Base-by-base conservation (phyloP, 179 eudicot genomes). In the Drosera spatulata region DNA sequence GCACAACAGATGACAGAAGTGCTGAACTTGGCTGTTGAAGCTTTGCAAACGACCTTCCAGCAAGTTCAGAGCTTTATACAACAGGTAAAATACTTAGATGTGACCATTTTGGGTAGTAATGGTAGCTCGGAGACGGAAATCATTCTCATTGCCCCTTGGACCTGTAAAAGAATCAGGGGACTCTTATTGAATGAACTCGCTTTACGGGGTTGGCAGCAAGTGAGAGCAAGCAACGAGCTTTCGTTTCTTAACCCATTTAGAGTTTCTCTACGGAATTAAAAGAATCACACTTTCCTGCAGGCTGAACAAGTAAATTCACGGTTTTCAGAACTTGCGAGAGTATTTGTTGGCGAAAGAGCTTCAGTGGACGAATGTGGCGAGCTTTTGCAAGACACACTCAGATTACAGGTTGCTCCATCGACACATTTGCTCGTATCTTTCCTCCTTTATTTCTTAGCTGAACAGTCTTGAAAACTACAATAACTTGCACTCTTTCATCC, bases 301-400 rank as follows among this genome's bases (percentile, higher is more conserved):
- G 88, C 91, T 14, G 89, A 82, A 76, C 77, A 79, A 75, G 64
- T 82, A 69, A 86, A 82, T 39, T 49, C 53, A 40, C 68, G 73
- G 61, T 59, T 71, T 44, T 78, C 85, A 44, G 78, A 84, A 61
- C 65, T 88, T 67, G 88, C 88, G 10, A 80, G 80, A 58, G 77
- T 78, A 56, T 70, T 60, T 63, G 66, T 79, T 55, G 82, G 82
- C 65, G 91, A 86, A 71, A 76, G 72, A 62, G 73, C 75, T 39
- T 71, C 75, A 33, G 61, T 79, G 57, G 85, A 80, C 62, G 91
- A 88, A 59, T 86, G 86, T 60, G 85, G 91, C 45, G 77, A 80
- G 72, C 59, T 86, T n/a, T 53, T 86, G 62, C 67, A 61, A 3
- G 77, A 69, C 62, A 68, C 83, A 13, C 65, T 66, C 57, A 38